Percentiles rank a stretch among this genome's conserved stretches.
Evolutionary conservation across 2,329 filamentous ascomycete genomes (phyloP).

Genomic region (Fusarium palustre): DNA sequence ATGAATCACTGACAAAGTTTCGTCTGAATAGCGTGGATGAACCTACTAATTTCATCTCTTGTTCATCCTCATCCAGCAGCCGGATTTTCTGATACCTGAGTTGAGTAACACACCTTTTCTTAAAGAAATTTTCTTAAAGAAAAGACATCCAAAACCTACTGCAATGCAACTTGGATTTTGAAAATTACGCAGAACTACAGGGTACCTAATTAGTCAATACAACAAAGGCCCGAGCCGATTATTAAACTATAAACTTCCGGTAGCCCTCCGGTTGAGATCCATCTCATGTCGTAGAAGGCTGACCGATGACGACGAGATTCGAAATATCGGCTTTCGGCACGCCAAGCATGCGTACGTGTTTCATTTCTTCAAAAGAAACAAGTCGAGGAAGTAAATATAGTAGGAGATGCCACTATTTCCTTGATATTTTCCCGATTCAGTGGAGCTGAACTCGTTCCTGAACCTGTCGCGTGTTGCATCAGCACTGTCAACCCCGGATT

Average conservation of each 20-base stretch:
- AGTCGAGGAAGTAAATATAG: slow-evolving; percentile 17
- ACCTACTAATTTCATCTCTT: not conserved
- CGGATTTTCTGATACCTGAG: no score
- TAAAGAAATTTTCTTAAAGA: no score
- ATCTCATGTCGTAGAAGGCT: slow-evolving; percentile 6
- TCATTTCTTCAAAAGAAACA: not conserved
- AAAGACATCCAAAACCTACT: no score
- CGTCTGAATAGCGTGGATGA: not conserved
- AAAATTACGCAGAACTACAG: no score
- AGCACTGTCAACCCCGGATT: slow-evolving; percentile 28
- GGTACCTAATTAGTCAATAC: no score
- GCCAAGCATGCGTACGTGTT: not conserved
- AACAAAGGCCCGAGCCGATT: not conserved
- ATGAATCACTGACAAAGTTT: not conserved
- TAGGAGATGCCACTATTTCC: slow-evolving; percentile 13
- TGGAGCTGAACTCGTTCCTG: slow-evolving; percentile 21
- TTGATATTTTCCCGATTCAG: slow-evolving; percentile 27
- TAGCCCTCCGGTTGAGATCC: not conserved
- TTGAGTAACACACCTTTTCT: no score
- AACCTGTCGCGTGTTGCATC: slow-evolving; percentile 27
- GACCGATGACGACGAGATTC: slow-evolving; percentile 25
- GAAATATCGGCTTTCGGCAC: slow-evolving; percentile 22
- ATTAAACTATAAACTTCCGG: not conserved
- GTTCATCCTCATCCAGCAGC: no score
- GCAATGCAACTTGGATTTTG: no score